Base-by-base conservation (phyloP, 2,329 filamentous ascomycete species). In the Sarocladium strictum region DNA sequence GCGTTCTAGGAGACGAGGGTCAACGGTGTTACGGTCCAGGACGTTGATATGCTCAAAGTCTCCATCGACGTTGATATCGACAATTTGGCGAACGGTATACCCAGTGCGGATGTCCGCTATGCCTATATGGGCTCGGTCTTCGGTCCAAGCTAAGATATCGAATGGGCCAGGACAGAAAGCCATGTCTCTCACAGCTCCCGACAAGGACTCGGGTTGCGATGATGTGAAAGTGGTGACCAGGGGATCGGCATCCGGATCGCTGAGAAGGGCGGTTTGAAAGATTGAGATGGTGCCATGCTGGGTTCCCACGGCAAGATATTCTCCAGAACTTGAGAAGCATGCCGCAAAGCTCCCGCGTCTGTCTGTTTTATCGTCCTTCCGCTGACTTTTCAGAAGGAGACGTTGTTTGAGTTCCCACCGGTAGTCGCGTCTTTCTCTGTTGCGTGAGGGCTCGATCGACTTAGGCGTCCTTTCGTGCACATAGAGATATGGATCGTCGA, bases 111-210 rank as follows among this genome's bases (percentile, higher is more conserved):
- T 72, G 67, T 94, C 89, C 4, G 86, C 86, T 37, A 93, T 76
- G 35, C 87, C 89, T 15, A 92, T 76, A 55, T 84, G 78, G 3
- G 86, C 88, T 58, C 89, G 86, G 63, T 96, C 89, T 69, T 99
- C 94, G 9, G 91, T 89, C 92, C 94, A 97, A 6, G 95, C 88
- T 38, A 99, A 75, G 17, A 99, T 80, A 65, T 97, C 93, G 76
- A 87, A 93, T 0, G 92, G 90, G 1, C 89, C 88, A 1, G 93
- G 92, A 3, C 89, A 91, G 66, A 99, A 99, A 1, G 87, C 80
- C 88, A 97, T 95, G 58, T 91, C 90, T 58, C 94, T 83, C 53
- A 97, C 85, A 29, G 93, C 91, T 41, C 93, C 93, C 19, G 81
- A 78, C 21, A 83, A 79, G n/a, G 76, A 78, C 57, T 81, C 79